These are phyloP conservation scores for Saccharomycopsis schoenii DNA, from an alignment of 805 yeast species.

Conservation along the genomic window DNA sequence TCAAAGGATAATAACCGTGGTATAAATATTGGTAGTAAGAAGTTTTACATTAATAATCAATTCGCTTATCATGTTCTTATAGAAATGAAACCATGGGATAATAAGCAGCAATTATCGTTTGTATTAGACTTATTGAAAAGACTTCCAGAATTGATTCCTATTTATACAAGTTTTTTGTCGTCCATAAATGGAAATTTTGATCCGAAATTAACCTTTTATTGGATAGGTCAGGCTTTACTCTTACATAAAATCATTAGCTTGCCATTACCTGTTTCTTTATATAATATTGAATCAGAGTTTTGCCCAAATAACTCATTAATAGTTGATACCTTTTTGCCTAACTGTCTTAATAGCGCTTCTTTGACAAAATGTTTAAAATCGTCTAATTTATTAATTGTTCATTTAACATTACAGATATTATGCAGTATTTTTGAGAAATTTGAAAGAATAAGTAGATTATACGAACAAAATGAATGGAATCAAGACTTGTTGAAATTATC, in stretches of 20 bases:
- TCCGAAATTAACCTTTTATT: conserved; percentile 71
- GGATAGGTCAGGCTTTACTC: conserved; percentile 66
- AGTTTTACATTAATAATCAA: conserved; percentile 58
- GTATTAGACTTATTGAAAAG: conserved; percentile 38
- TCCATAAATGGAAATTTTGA: conserved; percentile 60
- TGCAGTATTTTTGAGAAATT: conserved; percentile 45
- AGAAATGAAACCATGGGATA: conserved; percentile 74
- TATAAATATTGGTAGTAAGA: conserved; percentile 37
- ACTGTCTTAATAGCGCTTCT: conserved; percentile 47
- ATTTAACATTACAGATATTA: conserved; percentile 53
- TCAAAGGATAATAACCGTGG: conserved; percentile 30
- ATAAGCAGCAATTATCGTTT: conserved; percentile 49
- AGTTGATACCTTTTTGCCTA: conserved; percentile 53
- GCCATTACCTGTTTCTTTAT: conserved; percentile 35
- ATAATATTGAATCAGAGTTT: conserved; percentile 13
- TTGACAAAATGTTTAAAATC: conserved; percentile 49
- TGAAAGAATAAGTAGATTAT: conserved; percentile 29
- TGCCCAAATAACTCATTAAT: conserved; percentile 31
- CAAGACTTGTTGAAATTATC: conserved; percentile 27
- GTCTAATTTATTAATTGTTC: conserved; percentile 44
- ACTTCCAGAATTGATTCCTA: conserved; percentile 64
- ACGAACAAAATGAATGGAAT: conserved; percentile 33
- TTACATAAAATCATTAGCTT: conserved; percentile 49
- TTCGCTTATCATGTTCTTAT: conserved; percentile 53
- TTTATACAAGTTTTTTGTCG: conserved; percentile 50